Conservation (phyloP, 768 basidiomycete genomes). For the Suillus lakei region DNA sequence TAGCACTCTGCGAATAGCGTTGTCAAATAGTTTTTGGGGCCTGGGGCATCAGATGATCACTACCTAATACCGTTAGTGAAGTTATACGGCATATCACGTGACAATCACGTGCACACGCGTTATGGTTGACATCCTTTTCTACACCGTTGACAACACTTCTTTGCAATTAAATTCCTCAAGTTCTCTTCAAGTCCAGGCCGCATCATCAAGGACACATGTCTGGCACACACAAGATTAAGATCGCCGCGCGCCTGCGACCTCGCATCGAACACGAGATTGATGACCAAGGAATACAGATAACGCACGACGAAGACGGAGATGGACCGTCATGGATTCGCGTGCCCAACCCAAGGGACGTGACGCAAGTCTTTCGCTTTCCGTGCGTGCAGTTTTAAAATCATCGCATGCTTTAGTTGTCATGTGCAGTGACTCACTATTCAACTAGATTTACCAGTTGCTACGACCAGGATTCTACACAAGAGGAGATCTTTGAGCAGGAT, state of each 20-base stretch:
- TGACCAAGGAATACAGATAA: constrained; percentile 63
- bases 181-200: background rate
- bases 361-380: constrained; percentile 82
- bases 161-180: background rate
- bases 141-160: background rate
- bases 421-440: constrained; percentile 11
- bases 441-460: constrained; percentile 77
- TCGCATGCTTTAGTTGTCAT: constrained; percentile 7
- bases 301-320: constrained; percentile 40
- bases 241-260: constrained; percentile 74
- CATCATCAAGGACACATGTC: constrained; percentile 2
- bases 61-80: no score
- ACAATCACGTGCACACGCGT: constrained; percentile 2
- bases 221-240: constrained; percentile 60
- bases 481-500: constrained; percentile 77
- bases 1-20: no score
- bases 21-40: no score
- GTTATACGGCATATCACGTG: background rate
- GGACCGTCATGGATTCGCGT: constrained; percentile 61
- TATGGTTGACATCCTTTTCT: constrained; percentile 7
- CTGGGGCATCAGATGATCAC: no score
- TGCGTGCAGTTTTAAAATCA: constrained; percentile 36
- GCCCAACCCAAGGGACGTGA: constrained; percentile 68
- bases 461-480: constrained; percentile 69
- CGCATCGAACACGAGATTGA: constrained; percentile 63